phyloP scores from a whole-genome alignment of 2,329 filamentous ascomycete species.

The Cercospora sp. region DNA sequence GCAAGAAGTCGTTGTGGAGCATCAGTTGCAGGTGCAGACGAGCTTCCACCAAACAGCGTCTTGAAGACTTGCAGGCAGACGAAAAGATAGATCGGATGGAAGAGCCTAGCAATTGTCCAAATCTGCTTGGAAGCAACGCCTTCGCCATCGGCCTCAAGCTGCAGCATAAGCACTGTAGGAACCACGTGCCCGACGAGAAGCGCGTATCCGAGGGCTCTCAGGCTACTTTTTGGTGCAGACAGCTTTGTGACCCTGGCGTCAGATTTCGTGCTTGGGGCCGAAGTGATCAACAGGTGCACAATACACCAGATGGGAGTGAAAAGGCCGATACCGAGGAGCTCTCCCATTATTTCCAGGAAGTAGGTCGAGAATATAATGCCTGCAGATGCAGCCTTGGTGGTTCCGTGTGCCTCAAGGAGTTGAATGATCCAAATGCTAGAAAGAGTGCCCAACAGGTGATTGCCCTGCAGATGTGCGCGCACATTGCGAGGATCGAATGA shows the following conservation, averaged over 20 bases:
- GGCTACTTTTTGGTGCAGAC: constrained; percentile 9
- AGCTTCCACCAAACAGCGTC: constrained; percentile 1
- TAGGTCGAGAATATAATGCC: constrained; percentile 24
- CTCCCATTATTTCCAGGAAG: constrained; percentile 27
- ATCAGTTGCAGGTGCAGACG: constrained; percentile 1
- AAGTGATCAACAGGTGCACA: constrained; percentile 23
- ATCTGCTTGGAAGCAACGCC: constrained; percentile 27
- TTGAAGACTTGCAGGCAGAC: constrained; percentile 5
- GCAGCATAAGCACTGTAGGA: constrained; percentile 29
- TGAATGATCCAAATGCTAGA: constrained; percentile 28
- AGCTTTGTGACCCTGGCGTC: constrained; percentile 9
- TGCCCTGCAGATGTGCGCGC: constrained; percentile 26
- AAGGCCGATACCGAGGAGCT: constrained; percentile 28
- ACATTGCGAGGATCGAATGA: constrained; percentile 27
- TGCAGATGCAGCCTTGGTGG: constrained; percentile 4
- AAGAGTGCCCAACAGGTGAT: constrained; percentile 28
- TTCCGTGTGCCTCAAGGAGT: constrained; percentile 27
- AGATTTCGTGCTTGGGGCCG: constrained; percentile 9
- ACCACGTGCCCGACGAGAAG: constrained; percentile 26
- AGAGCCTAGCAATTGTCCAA: constrained; percentile 29
- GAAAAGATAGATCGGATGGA: constrained; percentile 29
- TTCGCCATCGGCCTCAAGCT: constrained; percentile 21
- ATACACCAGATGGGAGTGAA: constrained; percentile 30
- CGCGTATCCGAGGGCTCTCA: constrained; percentile 26
- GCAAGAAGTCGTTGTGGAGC: constrained; percentile 11